Evolutionary conservation across 192 early-diverging fungal genomes (phyloP), one percentile per base, ranked within the genome.

Genomic region (Jimgerdemannia flammicorona): DNA sequence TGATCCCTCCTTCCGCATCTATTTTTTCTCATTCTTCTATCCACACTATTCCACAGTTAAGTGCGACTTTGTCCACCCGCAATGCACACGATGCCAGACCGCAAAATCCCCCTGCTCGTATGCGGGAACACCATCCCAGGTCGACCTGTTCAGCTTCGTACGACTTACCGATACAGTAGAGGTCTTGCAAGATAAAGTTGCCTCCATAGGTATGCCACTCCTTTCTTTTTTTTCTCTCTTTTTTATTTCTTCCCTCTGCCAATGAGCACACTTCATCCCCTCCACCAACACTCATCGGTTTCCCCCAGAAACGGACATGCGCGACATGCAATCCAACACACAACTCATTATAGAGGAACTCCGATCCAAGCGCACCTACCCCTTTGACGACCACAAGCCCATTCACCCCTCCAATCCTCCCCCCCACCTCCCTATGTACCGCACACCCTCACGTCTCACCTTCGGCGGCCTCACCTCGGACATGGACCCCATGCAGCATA

Each of bases 11-110:
- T 29, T 29, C 29, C 29, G 29, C 29, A 29, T 59, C 49, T 6
- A 2, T 2, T 59, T 14, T 14, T 2, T 14, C 6, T 59, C 49
- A 59, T 59, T 59, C 14, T 59, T 59, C 49, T 14, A 14, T 59
- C 49, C 14, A 6, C 49, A 59, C 49, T 59, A 6, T 18, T 44
- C 43, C n/a, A 18, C 40, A 82, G 81, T 82, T 7, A 82, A 82
- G 76, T 82, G 81, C 59, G 78, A 76, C 66, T 78, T 78, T 74
- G 72, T 72, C 64, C 81, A 74, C 74, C 81, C 81, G 44, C 42
- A 49, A 41, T 82, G 81, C 70, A 18, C 11, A 29, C 74, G 81
- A 43, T 82, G 81, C 59, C 43, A 70, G 9, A 71, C 70, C 66
- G 40, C 70, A 8, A 78, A 79, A 65, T 68, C 67, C 29, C 0